Evolutionary conservation across 202 grass and related monocot genomes (phyloP).

Genomic region (Saccharum hybrid): DNA sequence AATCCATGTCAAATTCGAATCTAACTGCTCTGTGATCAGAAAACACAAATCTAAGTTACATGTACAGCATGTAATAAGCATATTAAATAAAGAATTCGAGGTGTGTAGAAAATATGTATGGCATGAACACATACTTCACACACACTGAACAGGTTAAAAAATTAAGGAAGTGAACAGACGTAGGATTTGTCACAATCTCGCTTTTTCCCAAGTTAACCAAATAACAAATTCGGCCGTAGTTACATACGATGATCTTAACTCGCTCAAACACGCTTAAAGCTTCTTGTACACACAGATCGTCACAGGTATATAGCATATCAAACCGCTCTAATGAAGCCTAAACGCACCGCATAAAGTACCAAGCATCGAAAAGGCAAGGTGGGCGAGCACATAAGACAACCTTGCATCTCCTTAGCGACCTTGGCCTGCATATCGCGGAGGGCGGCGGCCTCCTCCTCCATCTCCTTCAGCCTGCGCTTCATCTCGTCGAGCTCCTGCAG

Average conservation of each 20-base stretch:
- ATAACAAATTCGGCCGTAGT: neutral
- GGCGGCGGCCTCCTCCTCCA: slow-evolving; percentile 76
- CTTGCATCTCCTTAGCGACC: slow-evolving; percentile 86
- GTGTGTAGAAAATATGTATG: slow-evolving; percentile 5
- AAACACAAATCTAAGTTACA: slow-evolving; percentile 15
- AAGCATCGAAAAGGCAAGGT: neutral
- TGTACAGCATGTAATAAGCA: neutral
- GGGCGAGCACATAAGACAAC: slow-evolving; percentile 30
- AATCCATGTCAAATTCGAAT: neutral
- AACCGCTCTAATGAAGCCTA: neutral
- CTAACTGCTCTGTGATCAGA: neutral
- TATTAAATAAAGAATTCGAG: neutral
- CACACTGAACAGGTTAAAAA: neutral
- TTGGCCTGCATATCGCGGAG: slow-evolving; percentile 82
- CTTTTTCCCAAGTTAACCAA: neutral
- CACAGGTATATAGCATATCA: neutral
- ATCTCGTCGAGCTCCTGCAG: slow-evolving; percentile 75
- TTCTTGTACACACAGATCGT: neutral
- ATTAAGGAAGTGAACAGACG: neutral
- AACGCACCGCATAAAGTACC: neutral
- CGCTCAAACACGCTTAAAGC: slow-evolving; percentile 1
- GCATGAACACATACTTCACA: neutral
- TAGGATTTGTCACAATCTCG: neutral
- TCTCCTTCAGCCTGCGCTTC: slow-evolving; percentile 74
- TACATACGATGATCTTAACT: neutral